Conservation (phyloP, 2,329 filamentous ascomycete genomes). For the Capronia americana region DNA sequence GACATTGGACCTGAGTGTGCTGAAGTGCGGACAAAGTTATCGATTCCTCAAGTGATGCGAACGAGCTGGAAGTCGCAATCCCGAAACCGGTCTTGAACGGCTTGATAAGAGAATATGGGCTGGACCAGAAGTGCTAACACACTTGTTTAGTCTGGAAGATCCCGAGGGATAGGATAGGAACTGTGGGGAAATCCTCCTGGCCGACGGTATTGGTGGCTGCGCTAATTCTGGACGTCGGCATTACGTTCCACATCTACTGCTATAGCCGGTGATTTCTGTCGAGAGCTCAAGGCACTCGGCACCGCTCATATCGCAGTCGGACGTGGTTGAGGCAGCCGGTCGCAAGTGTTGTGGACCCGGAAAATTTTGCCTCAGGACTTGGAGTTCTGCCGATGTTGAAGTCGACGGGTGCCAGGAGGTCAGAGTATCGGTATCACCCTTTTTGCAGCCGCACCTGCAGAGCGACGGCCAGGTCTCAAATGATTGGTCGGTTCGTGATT, state of each 20-base stretch:
- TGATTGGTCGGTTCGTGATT: constrained; percentile 32
- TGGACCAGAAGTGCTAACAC: constrained; percentile 4
- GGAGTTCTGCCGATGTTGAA: neutral
- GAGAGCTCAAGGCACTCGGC: neutral
- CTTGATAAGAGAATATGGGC: constrained; percentile 13
- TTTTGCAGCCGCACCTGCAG: constrained; percentile 28
- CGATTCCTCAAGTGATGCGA: neutral
- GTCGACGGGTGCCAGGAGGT: constrained; percentile 4
- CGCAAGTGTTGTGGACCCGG: neutral
- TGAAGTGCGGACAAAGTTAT: neutral
- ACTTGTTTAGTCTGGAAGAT: constrained; percentile 9
- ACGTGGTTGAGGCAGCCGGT: neutral
- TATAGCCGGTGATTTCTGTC: neutral
- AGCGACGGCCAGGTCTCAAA: constrained; percentile 5
- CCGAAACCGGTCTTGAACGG: neutral
- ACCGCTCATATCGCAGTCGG: neutral
- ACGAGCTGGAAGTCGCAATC: neutral
- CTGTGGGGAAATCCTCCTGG: constrained; percentile 10
- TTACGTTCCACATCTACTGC: neutral
- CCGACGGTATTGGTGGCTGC: constrained; percentile 1
- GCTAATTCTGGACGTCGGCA: constrained; percentile 15
- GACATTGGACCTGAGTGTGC: constrained; percentile 22
- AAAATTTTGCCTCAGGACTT: neutral
- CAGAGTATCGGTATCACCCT: constrained; percentile 6
- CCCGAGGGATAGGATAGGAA: constrained; percentile 8